Evolutionary conservation across 768 basidiomycete genomes (phyloP).

Genomic region (Dentipellis fragilis): DNA sequence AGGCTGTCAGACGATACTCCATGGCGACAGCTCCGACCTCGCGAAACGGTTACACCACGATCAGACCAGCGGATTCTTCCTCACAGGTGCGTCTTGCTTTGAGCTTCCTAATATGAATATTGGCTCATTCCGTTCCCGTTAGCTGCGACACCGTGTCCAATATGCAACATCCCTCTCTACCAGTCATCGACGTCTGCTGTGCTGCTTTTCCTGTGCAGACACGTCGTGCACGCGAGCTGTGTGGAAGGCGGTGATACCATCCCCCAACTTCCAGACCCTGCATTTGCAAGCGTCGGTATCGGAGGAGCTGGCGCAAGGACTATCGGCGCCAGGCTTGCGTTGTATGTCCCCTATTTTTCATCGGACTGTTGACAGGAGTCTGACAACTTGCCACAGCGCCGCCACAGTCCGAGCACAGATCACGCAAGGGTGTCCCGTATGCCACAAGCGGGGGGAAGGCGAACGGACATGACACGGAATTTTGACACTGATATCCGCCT

Average conservation of each 20-base stretch:
- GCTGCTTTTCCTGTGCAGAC: conserved; percentile 79
- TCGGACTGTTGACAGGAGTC: background rate
- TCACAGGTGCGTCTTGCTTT: conserved; percentile 47
- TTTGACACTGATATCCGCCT: too few species aligned
- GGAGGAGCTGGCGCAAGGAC: conserved; percentile 29
- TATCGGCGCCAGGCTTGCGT: conserved; percentile 66
- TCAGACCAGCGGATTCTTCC: conserved; percentile 74
- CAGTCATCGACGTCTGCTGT: conserved; percentile 50
- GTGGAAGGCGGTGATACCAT: conserved; percentile 57
- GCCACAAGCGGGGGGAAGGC: conserved; percentile 51
- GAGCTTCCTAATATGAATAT: background rate
- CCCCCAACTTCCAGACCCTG: conserved; percentile 49
- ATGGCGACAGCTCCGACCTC: conserved; percentile 72
- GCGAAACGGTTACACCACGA: conserved; percentile 58
- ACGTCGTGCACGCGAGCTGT: conserved; percentile 77
- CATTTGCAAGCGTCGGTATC: conserved; percentile 34
- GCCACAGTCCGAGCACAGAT: conserved; percentile 60
- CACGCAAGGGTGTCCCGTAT: conserved; percentile 68
- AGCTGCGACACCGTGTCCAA: conserved; percentile 58
- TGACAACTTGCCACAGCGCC: conserved; percentile 33
- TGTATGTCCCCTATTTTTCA: conserved; percentile 31
- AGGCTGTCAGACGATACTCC: conserved; percentile 81
- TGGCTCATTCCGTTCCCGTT: background rate
- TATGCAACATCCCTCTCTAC: conserved; percentile 55
- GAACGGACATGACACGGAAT: conserved; percentile 16